Conservation (phyloP, 495 filamentous ascomycete species). For the Talaromyces adpressus region DNA sequence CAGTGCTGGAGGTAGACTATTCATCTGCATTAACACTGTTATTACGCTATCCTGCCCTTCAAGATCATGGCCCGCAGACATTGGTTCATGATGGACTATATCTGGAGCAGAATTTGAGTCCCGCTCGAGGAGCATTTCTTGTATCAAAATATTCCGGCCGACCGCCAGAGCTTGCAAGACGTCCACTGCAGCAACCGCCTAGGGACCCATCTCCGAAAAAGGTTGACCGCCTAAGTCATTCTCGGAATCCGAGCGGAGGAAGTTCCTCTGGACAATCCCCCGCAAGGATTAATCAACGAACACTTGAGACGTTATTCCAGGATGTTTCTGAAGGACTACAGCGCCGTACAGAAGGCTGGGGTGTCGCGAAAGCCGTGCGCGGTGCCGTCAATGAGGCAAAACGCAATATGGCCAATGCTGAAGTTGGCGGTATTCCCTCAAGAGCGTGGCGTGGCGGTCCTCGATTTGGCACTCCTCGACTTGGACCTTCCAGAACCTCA, state of each 20-base stretch:
- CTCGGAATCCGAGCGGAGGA: slow-evolving; percentile 21
- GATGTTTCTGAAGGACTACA: slow-evolving; percentile 81
- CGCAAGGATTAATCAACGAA: slow-evolving; percentile 51
- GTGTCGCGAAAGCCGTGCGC: slow-evolving; percentile 83
- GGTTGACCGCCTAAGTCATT: slow-evolving; percentile 28
- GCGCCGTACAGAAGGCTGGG: slow-evolving; percentile 75
- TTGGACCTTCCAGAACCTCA: neutral
- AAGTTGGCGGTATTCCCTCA: slow-evolving; percentile 16
- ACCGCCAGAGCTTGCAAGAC: slow-evolving; percentile 38
- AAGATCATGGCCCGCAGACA: slow-evolving; percentile 59
- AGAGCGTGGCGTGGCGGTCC: slow-evolving; percentile 19
- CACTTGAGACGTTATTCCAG: slow-evolving; percentile 71
- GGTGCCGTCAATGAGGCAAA: slow-evolving; percentile 82
- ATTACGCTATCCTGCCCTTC: slow-evolving; percentile 65
- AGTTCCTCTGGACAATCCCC: slow-evolving; percentile 41
- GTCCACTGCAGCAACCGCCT: slow-evolving; percentile 19
- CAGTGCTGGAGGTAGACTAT: slow-evolving; percentile 82
- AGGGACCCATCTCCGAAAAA: slow-evolving; percentile 19
- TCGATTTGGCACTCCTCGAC: neutral
- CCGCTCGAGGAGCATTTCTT: slow-evolving; percentile 62
- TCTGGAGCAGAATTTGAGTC: slow-evolving; percentile 66
- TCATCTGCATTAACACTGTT: slow-evolving; percentile 73
- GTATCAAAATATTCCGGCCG: slow-evolving; percentile 79
- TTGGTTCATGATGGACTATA: slow-evolving; percentile 88
- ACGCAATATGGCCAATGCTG: slow-evolving; percentile 46